Evolutionary conservation across 148 eudicot genomes (phyloP), one percentile per base, ranked within the genome.

Genomic region (Pouteria glomerata): DNA sequence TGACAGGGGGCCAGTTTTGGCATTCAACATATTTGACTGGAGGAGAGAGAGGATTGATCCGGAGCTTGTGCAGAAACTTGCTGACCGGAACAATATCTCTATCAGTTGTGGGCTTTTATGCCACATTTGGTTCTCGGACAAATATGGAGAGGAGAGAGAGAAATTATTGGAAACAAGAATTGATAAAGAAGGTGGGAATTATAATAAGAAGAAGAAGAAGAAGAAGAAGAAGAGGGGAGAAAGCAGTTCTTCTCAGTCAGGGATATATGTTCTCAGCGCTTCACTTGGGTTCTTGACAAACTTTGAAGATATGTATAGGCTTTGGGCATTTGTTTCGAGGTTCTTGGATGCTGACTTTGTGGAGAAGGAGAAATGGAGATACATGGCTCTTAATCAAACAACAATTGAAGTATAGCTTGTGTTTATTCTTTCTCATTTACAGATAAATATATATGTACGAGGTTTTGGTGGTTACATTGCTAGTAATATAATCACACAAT

Each of bases 331-430:
- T 75, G 86, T 86, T 66, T 72, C 98, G 0, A 83, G 84, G 76
- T 93, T 93, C 68, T 60, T 89, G 56, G 91, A 93, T 83, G 97
- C 98, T 7, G 89, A 88, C 79, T 93, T 87, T 81, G 89, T 93
- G 59, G 95, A 90, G 83, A 91, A 89, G 69, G 94, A 87, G 59
- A 71, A 86, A 27, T 90, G 96, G 96, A 79, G 96, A 72, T 90
- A 90, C 70, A 85, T 58, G 69, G 90, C 92, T 57, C 89, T 90
- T 71, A 90, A 88, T 86, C 96, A 86, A 60, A 84, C 75, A 53
- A 80, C 83, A 8, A 70, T 88, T 74, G 90, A 86, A 75, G 69
- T 90, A 14, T 87, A 77, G 69, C 57, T 8, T n/a, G n/a, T n/a
- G n/a, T n/a, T n/a, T n/a, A n/a, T n/a, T n/a, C n/a, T n/a, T n/a